Percentiles rank a stretch among this genome's conserved stretches.
phyloP scores from a whole-genome alignment of 495 filamentous ascomycete species.

The Elaphomyces granulatus region DNA sequence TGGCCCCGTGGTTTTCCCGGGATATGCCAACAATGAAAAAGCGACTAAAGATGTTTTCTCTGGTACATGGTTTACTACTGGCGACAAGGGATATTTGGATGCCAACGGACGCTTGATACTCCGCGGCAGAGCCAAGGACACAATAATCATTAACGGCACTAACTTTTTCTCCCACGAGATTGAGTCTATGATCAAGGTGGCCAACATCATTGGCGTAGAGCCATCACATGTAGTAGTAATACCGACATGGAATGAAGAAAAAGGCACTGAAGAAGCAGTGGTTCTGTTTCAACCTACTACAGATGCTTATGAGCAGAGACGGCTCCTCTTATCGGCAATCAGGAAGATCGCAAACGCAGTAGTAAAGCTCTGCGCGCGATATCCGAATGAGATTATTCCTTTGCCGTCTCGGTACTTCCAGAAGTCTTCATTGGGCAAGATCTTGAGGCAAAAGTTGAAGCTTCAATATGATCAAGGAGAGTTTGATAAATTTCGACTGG shows the following conservation, averaged over 20 bases:
- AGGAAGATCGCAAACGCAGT: neutral
- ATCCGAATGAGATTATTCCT: constrained; percentile 7
- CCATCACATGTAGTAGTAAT: constrained; percentile 19
- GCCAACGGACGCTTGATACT: constrained; percentile 40
- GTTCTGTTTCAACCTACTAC: too few species aligned
- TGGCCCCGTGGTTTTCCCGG: constrained; percentile 57
- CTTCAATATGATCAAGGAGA: constrained; percentile 13
- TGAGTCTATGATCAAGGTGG: constrained; percentile 27
- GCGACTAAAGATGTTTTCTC: constrained; percentile 52
- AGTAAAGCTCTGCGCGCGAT: neutral
- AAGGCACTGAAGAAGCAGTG: constrained; percentile 22
- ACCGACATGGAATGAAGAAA: constrained; percentile 11
- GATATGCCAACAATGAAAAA: constrained; percentile 57
- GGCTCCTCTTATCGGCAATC: too few species aligned
- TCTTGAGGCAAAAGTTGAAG: constrained; percentile 23
- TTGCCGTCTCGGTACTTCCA: constrained; percentile 6
- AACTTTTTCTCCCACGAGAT: constrained; percentile 31
- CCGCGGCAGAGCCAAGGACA: constrained; percentile 39
- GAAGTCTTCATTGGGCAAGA: constrained; percentile 34
- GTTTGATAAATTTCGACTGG: constrained; percentile 11
- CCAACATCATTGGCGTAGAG: constrained; percentile 15
- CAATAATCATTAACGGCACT: constrained; percentile 40
- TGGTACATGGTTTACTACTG: constrained; percentile 76
- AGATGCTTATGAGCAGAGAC: too few species aligned
- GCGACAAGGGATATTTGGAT: constrained; percentile 55